phyloP scores from a whole-genome alignment of 371 early-diverging fungal species.

The Mortierella sp. region DNA sequence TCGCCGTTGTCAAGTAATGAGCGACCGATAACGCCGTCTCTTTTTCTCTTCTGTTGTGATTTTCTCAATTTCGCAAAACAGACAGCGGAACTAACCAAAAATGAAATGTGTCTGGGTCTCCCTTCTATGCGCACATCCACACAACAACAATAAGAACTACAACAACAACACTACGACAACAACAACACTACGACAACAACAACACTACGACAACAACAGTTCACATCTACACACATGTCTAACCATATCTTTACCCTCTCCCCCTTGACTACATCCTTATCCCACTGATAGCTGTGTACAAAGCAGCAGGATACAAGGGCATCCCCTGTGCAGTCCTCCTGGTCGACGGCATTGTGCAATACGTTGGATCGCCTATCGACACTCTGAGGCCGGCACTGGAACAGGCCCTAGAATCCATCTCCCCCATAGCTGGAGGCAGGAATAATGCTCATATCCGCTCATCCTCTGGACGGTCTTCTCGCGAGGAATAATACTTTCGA shows the following conservation, averaged over 20 bases:
- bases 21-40: not conserved
- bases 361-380: slow-evolving; percentile 48
- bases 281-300: slow-evolving; percentile 33
- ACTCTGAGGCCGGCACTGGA: slow-evolving; percentile 38
- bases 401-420: slow-evolving; percentile 28
- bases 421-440: not conserved
- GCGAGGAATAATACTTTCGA: slow-evolving; percentile 18
- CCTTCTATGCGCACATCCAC: not conserved
- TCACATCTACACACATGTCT: not conserved
- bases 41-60: not conserved
- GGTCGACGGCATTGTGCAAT: slow-evolving; percentile 42
- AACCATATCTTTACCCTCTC: not conserved
- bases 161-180: not conserved
- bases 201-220: not conserved
- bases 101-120: not conserved
- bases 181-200: no score
- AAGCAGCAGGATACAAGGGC: slow-evolving; percentile 43
- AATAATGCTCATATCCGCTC: not conserved
- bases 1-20: no score
- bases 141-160: not conserved
- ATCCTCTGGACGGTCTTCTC: slow-evolving; percentile 24
- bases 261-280: not conserved
- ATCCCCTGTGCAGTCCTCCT: slow-evolving; percentile 47
- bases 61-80: not conserved
- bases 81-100: not conserved